Conservation (phyloP, 208 protist species). For the Trichomonas gallinae region DNA sequence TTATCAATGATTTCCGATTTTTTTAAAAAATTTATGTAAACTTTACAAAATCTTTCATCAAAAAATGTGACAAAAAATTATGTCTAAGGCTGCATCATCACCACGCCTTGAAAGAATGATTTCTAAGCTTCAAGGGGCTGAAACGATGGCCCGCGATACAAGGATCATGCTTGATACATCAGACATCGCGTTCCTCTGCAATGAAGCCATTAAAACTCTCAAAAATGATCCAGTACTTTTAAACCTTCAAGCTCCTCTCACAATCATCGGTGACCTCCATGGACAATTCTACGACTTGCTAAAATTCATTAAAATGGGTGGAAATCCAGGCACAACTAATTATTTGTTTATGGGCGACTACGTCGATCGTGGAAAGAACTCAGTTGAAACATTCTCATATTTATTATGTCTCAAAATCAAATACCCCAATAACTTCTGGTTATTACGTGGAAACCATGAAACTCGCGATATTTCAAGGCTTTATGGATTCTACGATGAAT, state of each 20-base stretch:
- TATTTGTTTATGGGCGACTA: constrained; percentile 21
- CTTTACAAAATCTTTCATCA: too few relatives aligned
- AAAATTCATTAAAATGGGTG: not conserved
- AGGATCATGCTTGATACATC: not conserved
- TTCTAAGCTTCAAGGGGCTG: not conserved
- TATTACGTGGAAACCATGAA: constrained; percentile 97
- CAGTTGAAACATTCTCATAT: constrained; percentile 45
- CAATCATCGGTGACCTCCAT: not conserved
- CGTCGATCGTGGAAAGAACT: not conserved
- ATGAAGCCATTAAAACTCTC: not conserved
- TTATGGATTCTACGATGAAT: constrained; percentile 98
- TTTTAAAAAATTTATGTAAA: too few relatives aligned
- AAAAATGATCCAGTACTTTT: not conserved
- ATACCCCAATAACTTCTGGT: constrained; percentile 36
- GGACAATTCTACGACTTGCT: constrained; percentile 16
- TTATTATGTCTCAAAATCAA: constrained; percentile 74
- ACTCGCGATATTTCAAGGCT: constrained; percentile 83
- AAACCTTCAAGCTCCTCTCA: not conserved
- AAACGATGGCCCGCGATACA: not conserved
- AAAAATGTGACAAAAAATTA: not conserved
- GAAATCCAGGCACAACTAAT: not conserved
- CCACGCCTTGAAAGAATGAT: not conserved
- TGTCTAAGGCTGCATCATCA: not conserved
- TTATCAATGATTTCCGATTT: too few relatives aligned
- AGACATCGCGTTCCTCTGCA: not conserved